Conservation (phyloP, 1,139 yeast species). For the Geotrichum phurueaensis region DNA sequence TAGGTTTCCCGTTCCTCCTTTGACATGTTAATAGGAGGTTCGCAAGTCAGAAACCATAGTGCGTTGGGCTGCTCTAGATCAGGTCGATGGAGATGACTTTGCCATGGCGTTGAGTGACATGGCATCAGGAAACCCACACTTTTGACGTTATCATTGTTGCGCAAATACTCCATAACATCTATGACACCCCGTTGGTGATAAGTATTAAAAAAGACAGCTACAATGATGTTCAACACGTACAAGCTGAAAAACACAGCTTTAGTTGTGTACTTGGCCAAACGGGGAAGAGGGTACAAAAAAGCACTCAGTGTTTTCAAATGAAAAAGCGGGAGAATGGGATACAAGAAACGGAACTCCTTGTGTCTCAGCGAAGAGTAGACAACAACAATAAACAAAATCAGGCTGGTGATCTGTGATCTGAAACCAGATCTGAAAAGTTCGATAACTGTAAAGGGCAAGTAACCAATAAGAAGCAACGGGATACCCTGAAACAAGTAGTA, state of each 20-base stretch:
- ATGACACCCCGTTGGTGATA: constrained; percentile 84
- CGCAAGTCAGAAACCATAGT: constrained; percentile 82
- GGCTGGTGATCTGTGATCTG: constrained; percentile 28
- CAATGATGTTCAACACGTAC: constrained; percentile 40
- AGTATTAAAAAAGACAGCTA: constrained; percentile 51
- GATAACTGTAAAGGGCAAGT: constrained; percentile 52
- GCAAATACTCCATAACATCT: constrained; percentile 53
- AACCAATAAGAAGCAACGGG: constrained; percentile 66
- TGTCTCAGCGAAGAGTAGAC: constrained; percentile 66
- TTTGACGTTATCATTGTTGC: constrained; percentile 31
- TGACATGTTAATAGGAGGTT: constrained; percentile 60
- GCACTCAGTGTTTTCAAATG: constrained; percentile 29
- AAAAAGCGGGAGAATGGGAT: constrained; percentile 75
- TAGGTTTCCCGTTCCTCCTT: constrained; percentile 42
- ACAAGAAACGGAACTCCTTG: constrained; percentile 88
- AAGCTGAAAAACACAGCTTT: constrained; percentile 22
- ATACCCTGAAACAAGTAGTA: constrained; percentile 79
- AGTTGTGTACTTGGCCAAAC: constrained; percentile 21
- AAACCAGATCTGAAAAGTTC: constrained; percentile 36
- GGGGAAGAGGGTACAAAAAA: constrained; percentile 4
- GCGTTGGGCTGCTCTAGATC: constrained; percentile 34
- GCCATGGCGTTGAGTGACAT: constrained; percentile 97
- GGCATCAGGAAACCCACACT: constrained; percentile 83
- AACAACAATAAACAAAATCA: constrained; percentile 40
- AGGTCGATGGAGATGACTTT: constrained; percentile 65